Percentiles rank a stretch among this genome's conserved stretches.
Evolutionary conservation across 2,329 filamentous ascomycete species (phyloP).

Genomic region (Cladosporium cucumerinum): DNA sequence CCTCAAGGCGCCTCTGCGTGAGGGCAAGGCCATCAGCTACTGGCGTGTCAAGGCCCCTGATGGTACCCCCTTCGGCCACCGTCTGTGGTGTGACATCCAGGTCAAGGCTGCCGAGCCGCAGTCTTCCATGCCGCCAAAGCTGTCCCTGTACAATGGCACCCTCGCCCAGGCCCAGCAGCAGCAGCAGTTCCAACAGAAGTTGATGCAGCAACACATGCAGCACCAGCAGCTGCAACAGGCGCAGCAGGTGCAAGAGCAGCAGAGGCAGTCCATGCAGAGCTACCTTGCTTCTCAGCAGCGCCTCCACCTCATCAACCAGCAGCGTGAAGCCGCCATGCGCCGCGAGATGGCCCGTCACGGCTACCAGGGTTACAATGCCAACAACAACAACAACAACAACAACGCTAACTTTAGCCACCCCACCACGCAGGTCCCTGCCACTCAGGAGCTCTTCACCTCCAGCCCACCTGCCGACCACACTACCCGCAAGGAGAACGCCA

Average conservation of each 20-base stretch:
- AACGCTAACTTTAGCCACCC: slow-evolving; percentile 11
- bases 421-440: background rate
- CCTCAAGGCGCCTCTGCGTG: slow-evolving; percentile 73
- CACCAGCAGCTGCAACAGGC: slow-evolving; percentile 24
- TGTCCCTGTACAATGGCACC: background rate
- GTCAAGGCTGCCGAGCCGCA: slow-evolving; percentile 46
- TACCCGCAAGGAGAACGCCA: slow-evolving; percentile 14
- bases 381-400: background rate
- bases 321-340: slow-evolving; percentile 7
- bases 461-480: background rate
- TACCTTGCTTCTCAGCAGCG: background rate
- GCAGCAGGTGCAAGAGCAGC: background rate
- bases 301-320: slow-evolving; percentile 13
- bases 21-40: slow-evolving; percentile 85
- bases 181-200: background rate
- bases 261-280: slow-evolving; percentile 8
- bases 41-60: slow-evolving; percentile 86
- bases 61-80: slow-evolving; percentile 82
- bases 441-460: background rate
- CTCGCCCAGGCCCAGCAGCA: background rate
- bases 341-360: background rate
- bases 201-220: background rate
- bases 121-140: background rate
- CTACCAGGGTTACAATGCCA: background rate
- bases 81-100: slow-evolving; percentile 89